Base-by-base conservation (phyloP, 148 eudicot species). In the Rhododendron henanense region DNA sequence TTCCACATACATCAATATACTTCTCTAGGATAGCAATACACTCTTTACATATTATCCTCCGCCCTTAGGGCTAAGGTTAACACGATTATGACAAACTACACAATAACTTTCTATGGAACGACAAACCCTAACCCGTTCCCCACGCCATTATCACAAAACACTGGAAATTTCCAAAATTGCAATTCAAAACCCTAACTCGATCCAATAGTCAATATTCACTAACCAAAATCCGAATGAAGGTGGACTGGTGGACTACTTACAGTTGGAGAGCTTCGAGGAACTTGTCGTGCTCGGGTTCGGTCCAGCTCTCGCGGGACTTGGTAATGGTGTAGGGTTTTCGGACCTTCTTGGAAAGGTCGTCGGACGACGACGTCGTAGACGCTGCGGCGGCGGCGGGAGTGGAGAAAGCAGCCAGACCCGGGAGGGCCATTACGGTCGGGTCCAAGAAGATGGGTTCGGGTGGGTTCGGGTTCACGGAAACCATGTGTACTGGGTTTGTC, bases 241-340 rank as follows among this genome's bases (percentile, higher is more conserved):
- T 25, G 31, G 8, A 7, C 11, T 21, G 67, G 10, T 21, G 31
- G 71, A 69, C 6, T 25, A 93, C 94, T 90, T 85, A 96, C 99
- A 97, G 95, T 78, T 97, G 99, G 37, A 97, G 94, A n/a, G 99
- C 99, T 93, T 97, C 99, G 51, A 97, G 95, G 77, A 97, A 97
- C 90, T 97, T 97, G 89, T 97, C 99, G 86, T 97, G 99, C 87
- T 97, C 99, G 63, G 98, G 98, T 3, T 97, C 99, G 37, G 98
- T 92, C 99, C 99, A 97, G 91, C 96, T 97, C 90, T 97, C 98
- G 6, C 99, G 89, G 37, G 98, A 94, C 89, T 97, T 97, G 39
- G 95, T 93, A 84, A 95, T 95, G 82, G 98, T 97, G 88, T 97
- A 97, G 2, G 98, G 96, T 86, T 97, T 97, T 13, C 99, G 86